These are phyloP conservation scores for Blastocystis sp. DNA, from an alignment of 352 stramenopile genomes.

Conservation along the genomic window DNA sequence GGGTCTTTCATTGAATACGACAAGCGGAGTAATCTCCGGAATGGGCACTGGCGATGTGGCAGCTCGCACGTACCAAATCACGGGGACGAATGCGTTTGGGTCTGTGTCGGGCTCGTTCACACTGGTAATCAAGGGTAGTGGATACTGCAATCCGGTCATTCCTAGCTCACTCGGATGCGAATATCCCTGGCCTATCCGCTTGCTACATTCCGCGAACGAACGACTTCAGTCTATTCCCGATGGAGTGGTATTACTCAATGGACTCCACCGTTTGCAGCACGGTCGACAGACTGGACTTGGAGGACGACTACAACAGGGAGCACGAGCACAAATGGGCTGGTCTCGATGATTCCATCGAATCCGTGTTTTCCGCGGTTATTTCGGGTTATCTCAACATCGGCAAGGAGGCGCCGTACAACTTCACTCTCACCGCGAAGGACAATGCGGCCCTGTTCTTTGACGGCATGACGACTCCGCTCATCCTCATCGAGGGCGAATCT, in stretches of 20 bases:
- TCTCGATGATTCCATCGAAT: conserved; percentile 37
- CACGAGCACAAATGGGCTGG: conserved; percentile 31
- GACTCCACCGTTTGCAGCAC: not conserved
- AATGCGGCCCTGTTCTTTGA: not conserved
- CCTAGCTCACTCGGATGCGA: conserved; percentile 4
- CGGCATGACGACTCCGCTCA: not conserved
- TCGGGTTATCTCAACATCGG: conserved; percentile 19
- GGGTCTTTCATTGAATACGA: not conserved
- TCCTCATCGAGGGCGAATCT: not conserved
- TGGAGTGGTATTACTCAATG: not conserved
- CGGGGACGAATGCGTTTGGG: not conserved
- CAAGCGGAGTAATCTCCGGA: not conserved
- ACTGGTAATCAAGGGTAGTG: not conserved
- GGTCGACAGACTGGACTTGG: not conserved
- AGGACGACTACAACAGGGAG: not conserved
- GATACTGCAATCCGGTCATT: not conserved
- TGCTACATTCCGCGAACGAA: not conserved
- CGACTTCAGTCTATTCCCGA: not conserved
- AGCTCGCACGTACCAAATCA: not conserved
- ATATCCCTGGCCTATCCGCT: not conserved
- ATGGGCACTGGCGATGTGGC: not conserved
- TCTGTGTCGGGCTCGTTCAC: not conserved
- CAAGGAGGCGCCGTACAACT: conserved; percentile 1
- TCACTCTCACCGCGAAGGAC: not conserved
- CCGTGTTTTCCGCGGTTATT: not conserved